Base-by-base conservation (phyloP, 1,139 yeast species). In the Geotrichum fermentans region DNA sequence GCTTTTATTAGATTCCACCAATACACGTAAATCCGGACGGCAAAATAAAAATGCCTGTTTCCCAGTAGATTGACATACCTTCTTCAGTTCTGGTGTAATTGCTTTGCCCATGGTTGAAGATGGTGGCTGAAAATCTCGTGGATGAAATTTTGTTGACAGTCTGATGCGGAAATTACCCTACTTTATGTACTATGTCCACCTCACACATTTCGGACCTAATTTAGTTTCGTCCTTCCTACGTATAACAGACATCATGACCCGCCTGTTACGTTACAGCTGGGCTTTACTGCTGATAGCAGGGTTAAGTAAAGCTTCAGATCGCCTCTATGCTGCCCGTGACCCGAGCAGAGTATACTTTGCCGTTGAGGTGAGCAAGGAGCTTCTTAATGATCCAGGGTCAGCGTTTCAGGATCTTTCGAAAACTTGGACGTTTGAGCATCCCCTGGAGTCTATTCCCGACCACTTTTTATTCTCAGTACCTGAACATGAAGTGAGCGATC, bases 81-180 rank as follows among this genome's bases (percentile, higher is more conserved):
- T 74, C 57, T 75, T 75, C 55, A 77, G 61, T 61, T 83, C 90
- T 13, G 92, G 90, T 39, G 82, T 77, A 7, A 86, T 74, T 26
- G 67, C 62, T 52, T 64, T 65, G 21, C 57, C 62, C 68, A 65
- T 65, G 33, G 39, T 29, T 52, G 30, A n/a, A n/a, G 17, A 17
- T 26, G 3, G 34, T 24, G 35, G 21, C 13, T n/a, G n/a, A n/a
- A n/a, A 24, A 24, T 10, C 8, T 10, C 10, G 28, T 6, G 8
- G 28, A 6, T 24, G 28, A 24, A 29, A 30, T 18, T 16, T 24
- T 29, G 45, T 46, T 46, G 37, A 16, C 20, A 13, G 32, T 36
- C 43, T 7, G 34, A 46, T 29, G 17, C 8, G 50, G 50, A 28
- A 46, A 46, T 46, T 44, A 44, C 47, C 47, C 47, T 39, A 30